Base-by-base conservation (phyloP, 1,284 basidiomycete species). In the Sanghuangporus weigelae region DNA sequence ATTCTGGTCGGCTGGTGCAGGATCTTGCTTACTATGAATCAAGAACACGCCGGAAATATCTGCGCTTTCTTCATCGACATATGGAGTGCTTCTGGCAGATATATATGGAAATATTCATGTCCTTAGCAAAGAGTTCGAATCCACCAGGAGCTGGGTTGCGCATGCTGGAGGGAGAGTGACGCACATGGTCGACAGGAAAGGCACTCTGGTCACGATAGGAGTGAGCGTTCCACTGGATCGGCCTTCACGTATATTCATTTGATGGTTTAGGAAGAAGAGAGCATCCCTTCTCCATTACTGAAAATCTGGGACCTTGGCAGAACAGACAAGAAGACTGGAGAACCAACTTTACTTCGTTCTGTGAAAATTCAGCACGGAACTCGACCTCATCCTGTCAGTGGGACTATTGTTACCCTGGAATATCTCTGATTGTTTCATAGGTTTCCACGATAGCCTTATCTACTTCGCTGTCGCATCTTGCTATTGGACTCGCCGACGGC, bases 401-500 rank as follows among this genome's bases (percentile, higher is more conserved):
- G 39, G 23, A 23, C 23, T 6, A 23, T 19, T 21, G 23, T 44
- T 14, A 42, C 14, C 10, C 53, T 55, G 64, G 11, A 38, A 31
- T 31, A 16, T 14, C 48, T 50, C 66, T 57, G 38, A n/a, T 56
- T 54, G 48, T 48, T 57, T 48, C 7, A 1, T 60, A 94, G 91
- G 86, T 96, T 2, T 89, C 93, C 4, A 85, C 89, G 0, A 78
- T 97, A 11, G 90, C 95, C 0, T 78, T 96, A 31, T 92, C 95
- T 0, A 78, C 85, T 6, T 84, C 84, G n/a, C 81, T 98, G 0
- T 86, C 91, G 0, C 92, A 95, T 74, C 84, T 99, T 19, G 91
- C 95, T 4, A 84, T 98, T 48, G 96, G 95, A 7, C 83, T 98
- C 10, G 95, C 89, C 1, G 96, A 98, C 71, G 96, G 96, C n/a